Evolutionary conservation across 441 rosid genomes (phyloP), one percentile per base, ranked within the genome.

Genomic region (Iberis amara): DNA sequence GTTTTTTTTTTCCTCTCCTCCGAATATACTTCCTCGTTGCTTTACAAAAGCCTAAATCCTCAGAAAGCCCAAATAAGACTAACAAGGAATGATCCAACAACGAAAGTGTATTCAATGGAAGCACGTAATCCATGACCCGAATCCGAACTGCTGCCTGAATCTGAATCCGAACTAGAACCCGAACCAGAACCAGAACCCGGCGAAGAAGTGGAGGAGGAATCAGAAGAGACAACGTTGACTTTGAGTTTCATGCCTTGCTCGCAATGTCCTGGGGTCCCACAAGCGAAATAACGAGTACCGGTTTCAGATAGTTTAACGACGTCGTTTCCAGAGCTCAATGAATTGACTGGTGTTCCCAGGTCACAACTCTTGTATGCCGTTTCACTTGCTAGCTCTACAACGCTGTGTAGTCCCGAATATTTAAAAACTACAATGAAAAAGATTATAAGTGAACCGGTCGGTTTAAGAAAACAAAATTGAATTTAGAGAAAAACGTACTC

Each of bases 251-350:
- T 91, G 59, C 96, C 96, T 60, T 81, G 86, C 38, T 59, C 76
- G 10, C 98, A 91, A 59, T 91, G 98, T 33, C 96, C 95, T 8
- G 44, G 47, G 1, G 96, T 85, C 23, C 98, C 96, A 53, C 96
- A 91, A 31, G 80, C 81, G 36, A 91, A 91, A 69, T 85, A 87
- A 46, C 94, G 80, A 4, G 87, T 73, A 3, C 96, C 90, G 0
- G 84, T 57, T 57, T 87, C 81, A 38, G 64, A 70, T 30, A 91
- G 54, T 68, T 81, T 85, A 14, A 91, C 82, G 26, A 65, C 83
- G 63, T 87, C 98, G 27, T 77, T 79, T 40, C 96, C 96, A 1
- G 77, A 74, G 75, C 63, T 80, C 64, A 69, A 68, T 5, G 94
- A 74, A 57, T 83, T 65, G 3, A 80, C 8, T 3, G 86, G 43